Evolutionary conservation across 2,329 filamentous ascomycete species (phyloP).

Genomic region (Capronia coronata): DNA sequence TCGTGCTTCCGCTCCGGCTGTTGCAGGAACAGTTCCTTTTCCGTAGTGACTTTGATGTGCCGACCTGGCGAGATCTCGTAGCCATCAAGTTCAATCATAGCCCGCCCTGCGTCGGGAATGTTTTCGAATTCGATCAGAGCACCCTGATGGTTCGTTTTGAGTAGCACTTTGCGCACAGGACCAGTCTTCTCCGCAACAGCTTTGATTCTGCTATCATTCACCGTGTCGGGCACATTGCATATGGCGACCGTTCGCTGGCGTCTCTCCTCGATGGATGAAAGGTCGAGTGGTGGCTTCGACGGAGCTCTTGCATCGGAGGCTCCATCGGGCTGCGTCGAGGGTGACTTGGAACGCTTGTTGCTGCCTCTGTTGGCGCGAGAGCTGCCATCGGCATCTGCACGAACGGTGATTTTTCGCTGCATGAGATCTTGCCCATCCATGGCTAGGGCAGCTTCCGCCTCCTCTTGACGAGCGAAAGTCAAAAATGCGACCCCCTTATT

Average conservation of each 20-base stretch:
- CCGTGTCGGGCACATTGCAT: conserved; percentile 81
- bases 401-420: conserved; percentile 61
- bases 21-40: conserved; percentile 45
- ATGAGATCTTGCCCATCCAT: conserved; percentile 66
- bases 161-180: conserved; percentile 64
- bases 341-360: conserved; percentile 16
- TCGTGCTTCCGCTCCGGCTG: conserved; percentile 39
- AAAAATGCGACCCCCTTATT: conserved; percentile 72
- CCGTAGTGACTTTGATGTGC: conserved; percentile 44
- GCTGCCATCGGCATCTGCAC: conserved; percentile 40
- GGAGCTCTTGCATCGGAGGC: conserved; percentile 30
- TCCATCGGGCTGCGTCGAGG: conserved; percentile 8
- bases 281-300: conserved; percentile 20
- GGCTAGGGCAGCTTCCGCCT: conserved; percentile 50
- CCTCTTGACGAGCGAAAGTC: conserved; percentile 55
- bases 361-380: conserved; percentile 36
- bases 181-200: conserved; percentile 66
- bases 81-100: conserved; percentile 42
- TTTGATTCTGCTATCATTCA: conserved; percentile 78
- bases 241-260: conserved; percentile 69
- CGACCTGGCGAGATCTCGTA: conserved; percentile 41
- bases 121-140: conserved; percentile 78
- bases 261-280: conserved; percentile 36
- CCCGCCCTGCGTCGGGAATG: conserved; percentile 61
- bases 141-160: conserved; percentile 75